Conservation (phyloP, 768 basidiomycete species). For the Sistotremastrum niveocremeum region DNA sequence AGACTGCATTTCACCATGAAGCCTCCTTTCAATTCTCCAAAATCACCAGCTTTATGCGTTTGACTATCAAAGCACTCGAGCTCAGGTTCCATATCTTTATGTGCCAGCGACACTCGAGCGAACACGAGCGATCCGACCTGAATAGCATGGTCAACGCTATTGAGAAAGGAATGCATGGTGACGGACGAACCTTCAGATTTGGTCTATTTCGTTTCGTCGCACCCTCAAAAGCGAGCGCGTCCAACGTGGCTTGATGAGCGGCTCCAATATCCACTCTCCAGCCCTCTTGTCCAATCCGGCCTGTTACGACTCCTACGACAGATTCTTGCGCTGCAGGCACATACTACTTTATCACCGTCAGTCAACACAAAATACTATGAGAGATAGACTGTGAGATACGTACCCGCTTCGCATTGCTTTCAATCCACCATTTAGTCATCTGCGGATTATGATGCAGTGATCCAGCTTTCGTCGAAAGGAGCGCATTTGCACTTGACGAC, state of each 20-base stretch:
- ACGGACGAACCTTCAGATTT: slow-evolving; percentile 61
- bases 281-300: slow-evolving; percentile 64
- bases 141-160: neutral
- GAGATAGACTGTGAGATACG: slow-evolving; percentile 19
- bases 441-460: slow-evolving; percentile 55
- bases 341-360: slow-evolving; percentile 41
- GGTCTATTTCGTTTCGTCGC: slow-evolving; percentile 92
- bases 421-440: slow-evolving; percentile 78
- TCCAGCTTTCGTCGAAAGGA: slow-evolving; percentile 57
- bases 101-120: slow-evolving; percentile 83
- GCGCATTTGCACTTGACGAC: slow-evolving; percentile 17
- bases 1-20: slow-evolving; percentile 73
- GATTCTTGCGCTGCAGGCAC: slow-evolving; percentile 81
- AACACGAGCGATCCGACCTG: slow-evolving; percentile 88
- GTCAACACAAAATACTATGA: neutral
- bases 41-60: slow-evolving; percentile 83
- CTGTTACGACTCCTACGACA: slow-evolving; percentile 72
- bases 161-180: neutral
- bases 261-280: slow-evolving; percentile 91
- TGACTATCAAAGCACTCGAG: slow-evolving; percentile 93
- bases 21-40: slow-evolving; percentile 86
- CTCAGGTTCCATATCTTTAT: slow-evolving; percentile 97
- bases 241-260: slow-evolving; percentile 73
- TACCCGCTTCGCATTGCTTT: slow-evolving; percentile 74
- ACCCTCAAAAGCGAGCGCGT: slow-evolving; percentile 89